These are phyloP conservation scores for Ulota crispa DNA, from an alignment of 225 moss, liverwort and hornwort genomes.

Conservation along the genomic window DNA sequence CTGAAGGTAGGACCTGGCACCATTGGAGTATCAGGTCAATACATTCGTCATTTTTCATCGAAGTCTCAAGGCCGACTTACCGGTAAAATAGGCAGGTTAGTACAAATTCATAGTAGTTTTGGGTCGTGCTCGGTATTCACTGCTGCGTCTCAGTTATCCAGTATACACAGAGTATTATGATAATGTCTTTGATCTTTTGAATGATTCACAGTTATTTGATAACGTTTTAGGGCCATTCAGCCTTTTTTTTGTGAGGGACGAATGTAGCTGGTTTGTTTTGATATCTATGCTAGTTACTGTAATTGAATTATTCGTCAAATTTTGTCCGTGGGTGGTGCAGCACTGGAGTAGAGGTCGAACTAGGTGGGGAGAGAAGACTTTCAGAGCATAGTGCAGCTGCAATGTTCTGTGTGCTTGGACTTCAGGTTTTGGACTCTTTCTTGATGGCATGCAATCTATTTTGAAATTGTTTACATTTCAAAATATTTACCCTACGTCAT, in stretches of 20 bases:
- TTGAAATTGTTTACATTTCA: neutral
- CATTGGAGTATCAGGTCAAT: constrained; percentile 79
- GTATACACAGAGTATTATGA: neutral
- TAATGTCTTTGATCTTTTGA: neutral
- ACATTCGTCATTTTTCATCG: constrained; percentile 82
- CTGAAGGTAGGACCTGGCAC: constrained; percentile 75
- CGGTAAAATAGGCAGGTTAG: constrained; percentile 85
- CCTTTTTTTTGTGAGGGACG: neutral
- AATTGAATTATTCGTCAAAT: neutral
- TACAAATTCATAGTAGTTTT: neutral
- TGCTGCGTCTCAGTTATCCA: neutral
- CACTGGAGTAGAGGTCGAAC: constrained; percentile 82
- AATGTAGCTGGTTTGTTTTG: neutral
- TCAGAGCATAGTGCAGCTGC: constrained; percentile 97
- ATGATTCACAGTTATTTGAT: neutral
- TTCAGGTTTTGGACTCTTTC: constrained; percentile 51
- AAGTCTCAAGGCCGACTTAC: constrained; percentile 89
- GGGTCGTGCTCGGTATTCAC: neutral
- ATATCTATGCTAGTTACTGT: neutral
- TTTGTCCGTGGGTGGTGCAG: constrained; percentile 46
- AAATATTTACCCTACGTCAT: neutral
- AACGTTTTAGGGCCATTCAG: neutral
- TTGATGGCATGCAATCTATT: neutral
- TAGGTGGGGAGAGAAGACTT: constrained; percentile 94
- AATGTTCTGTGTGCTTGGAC: constrained; percentile 86